These are phyloP conservation scores for Aaosphaeria arxii DNA, from an alignment of 2,329 filamentous ascomycete species.

Conservation along the genomic window DNA sequence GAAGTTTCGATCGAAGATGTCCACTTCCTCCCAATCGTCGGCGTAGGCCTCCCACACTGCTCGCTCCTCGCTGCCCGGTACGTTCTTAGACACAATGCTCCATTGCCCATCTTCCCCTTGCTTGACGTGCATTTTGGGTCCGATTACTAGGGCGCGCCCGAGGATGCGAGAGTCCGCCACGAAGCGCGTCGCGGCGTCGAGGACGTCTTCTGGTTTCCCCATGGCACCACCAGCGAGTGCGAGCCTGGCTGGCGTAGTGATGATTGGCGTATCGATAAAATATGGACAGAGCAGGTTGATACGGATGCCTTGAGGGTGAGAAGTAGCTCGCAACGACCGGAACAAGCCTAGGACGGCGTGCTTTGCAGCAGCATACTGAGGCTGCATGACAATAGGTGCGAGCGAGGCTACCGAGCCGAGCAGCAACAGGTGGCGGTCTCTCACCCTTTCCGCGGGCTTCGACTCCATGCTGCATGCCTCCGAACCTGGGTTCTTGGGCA, in stretches of 20 bases:
- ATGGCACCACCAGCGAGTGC: conserved; percentile 57
- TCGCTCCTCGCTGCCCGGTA: conserved; percentile 34
- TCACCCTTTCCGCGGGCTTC: conserved; percentile 20
- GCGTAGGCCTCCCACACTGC: conserved; percentile 62
- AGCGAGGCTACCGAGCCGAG: conserved; percentile 61
- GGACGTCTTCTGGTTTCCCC: conserved; percentile 57
- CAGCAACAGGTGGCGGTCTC: conserved; percentile 61
- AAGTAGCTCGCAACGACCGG: conserved; percentile 53
- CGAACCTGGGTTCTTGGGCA: conserved; percentile 50
- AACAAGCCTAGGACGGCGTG: conserved; percentile 66
- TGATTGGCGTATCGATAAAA: conserved; percentile 63
- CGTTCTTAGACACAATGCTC: conserved; percentile 19
- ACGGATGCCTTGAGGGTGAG: conserved; percentile 52
- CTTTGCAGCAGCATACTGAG: conserved; percentile 61
- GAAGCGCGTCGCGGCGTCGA: conserved; percentile 62
- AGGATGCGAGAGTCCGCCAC: conserved; percentile 57
- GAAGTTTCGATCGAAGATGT: conserved; percentile 55
- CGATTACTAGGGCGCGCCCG: conserved; percentile 58
- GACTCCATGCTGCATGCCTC: conserved; percentile 27
- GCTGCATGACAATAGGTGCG: conserved; percentile 37
- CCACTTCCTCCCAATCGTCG: conserved; percentile 56
- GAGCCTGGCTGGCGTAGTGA: conserved; percentile 46
- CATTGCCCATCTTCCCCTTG: conserved; percentile 37
- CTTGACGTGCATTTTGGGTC: conserved; percentile 52
- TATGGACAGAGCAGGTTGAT: conserved; percentile 67